These are phyloP conservation scores for Leccinellum luteum DNA, from an alignment of 768 basidiomycete genomes.

Conservation along the genomic window DNA sequence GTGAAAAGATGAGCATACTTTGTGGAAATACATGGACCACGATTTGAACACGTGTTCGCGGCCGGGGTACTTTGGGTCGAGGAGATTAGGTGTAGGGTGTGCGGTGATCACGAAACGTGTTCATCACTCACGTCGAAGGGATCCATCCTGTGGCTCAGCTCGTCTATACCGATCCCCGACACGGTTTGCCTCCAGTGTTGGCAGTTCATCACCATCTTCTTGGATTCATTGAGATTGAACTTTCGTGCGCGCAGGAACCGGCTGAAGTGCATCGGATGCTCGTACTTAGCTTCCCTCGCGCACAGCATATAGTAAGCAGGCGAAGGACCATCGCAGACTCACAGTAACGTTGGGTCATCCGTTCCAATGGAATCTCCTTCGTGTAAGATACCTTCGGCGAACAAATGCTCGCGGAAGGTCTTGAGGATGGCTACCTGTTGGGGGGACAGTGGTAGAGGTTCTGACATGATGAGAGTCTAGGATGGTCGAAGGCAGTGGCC, in stretches of 20 bases:
- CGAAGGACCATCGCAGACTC: constrained; percentile 21
- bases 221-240: constrained; percentile 56
- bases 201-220: constrained; percentile 64
- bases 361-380: constrained; percentile 64
- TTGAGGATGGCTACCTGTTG: constrained; percentile 40
- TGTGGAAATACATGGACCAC: constrained; percentile 81
- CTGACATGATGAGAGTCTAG: constrained; percentile 13
- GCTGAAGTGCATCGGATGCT: constrained; percentile 33
- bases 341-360: constrained; percentile 59
- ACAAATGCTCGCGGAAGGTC: constrained; percentile 51
- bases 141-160: constrained; percentile 58
- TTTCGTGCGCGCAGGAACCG: constrained; percentile 77
- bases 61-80: constrained; percentile 56
- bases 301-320: not conserved
- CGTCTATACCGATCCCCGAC: constrained; percentile 63
- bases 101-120: not conserved
- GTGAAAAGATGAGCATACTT: constrained; percentile 39
- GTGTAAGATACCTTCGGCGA: constrained; percentile 51
- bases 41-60: constrained; percentile 66
- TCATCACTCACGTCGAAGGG: constrained; percentile 61
- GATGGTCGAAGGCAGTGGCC: not conserved
- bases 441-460: constrained; percentile 11
- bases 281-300: constrained; percentile 4
- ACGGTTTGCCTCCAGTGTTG: constrained; percentile 68
- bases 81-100: not conserved